Conservation (phyloP, 257 asterid genomes). For the Solanum virginianum region DNA sequence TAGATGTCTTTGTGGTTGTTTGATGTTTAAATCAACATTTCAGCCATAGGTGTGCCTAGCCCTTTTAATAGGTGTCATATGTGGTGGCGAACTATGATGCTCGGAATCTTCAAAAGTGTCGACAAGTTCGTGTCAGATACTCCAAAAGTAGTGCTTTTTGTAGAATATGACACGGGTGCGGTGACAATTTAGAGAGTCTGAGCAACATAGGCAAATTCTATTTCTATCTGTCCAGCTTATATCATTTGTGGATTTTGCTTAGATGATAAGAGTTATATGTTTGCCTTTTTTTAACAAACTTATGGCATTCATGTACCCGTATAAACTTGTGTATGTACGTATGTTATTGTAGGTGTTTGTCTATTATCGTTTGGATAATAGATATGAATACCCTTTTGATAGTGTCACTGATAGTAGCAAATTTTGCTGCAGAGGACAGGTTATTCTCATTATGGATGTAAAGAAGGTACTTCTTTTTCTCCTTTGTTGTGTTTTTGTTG, state of each 20-base stretch:
- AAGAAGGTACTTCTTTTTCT: slow-evolving; percentile 27
- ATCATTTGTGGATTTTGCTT: neutral
- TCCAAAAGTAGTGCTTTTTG: neutral
- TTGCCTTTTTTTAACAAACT: neutral
- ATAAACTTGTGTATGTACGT: neutral
- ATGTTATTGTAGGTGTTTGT: neutral
- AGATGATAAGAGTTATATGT: neutral
- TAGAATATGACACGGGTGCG: neutral
- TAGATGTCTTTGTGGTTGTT: neutral
- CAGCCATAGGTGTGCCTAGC: neutral
- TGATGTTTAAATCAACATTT: neutral
- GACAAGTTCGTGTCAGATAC: neutral
- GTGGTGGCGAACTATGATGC: neutral
- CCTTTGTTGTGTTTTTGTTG: neutral
- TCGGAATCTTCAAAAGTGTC: neutral
- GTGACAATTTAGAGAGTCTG: neutral
- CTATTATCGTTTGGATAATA: neutral
- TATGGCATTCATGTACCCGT: neutral
- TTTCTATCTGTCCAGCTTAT: neutral
- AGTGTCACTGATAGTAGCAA: neutral
- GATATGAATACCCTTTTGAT: neutral
- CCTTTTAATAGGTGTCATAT: neutral
- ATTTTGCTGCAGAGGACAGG: slow-evolving; percentile 28
- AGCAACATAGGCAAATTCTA: neutral
- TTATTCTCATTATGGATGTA: slow-evolving; percentile 17